These are phyloP conservation scores for Arctium lappa DNA, from an alignment of 129 eudicot species.

Conservation along the genomic window DNA sequence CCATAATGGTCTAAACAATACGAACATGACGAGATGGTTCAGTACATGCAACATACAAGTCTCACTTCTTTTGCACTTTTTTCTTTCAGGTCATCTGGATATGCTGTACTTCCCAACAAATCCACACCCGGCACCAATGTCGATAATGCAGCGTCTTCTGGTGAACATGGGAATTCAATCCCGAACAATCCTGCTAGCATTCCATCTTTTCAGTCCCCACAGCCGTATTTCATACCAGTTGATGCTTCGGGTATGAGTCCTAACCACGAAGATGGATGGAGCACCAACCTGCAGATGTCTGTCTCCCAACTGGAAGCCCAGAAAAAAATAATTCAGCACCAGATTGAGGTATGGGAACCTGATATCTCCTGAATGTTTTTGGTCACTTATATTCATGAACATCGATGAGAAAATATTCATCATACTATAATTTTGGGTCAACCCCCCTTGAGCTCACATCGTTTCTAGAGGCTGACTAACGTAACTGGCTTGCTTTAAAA, in stretches of 20 bases:
- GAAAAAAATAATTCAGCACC: slow-evolving; percentile 45
- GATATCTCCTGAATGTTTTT: not conserved
- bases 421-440: not conserved
- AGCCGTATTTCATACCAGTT: slow-evolving; percentile 32
- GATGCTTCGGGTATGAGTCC: slow-evolving; percentile 30
- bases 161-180: slow-evolving; percentile 33
- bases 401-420: not conserved
- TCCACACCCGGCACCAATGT: slow-evolving; percentile 16
- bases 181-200: slow-evolving; percentile 31
- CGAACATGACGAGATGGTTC: not conserved
- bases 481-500: too few relatives aligned
- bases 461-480: not conserved
- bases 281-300: slow-evolving; percentile 28
- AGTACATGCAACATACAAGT: not conserved
- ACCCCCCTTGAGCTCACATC: not conserved
- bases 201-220: slow-evolving; percentile 38
- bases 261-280: slow-evolving; percentile 21
- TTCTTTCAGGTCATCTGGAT: slow-evolving; percentile 63
- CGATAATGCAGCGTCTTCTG: slow-evolving; percentile 21
- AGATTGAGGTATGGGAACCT: slow-evolving; percentile 60
- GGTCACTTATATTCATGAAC: too few relatives aligned
- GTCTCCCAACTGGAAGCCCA: slow-evolving; percentile 50
- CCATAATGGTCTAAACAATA: not conserved
- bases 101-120: slow-evolving; percentile 42
- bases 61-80: slow-evolving; percentile 5